A percentile compares a stretch with the other conserved stretches of the same genome.
phyloP scores from a whole-genome alignment of 441 rosid species.

The Populus hybrid region DNA sequence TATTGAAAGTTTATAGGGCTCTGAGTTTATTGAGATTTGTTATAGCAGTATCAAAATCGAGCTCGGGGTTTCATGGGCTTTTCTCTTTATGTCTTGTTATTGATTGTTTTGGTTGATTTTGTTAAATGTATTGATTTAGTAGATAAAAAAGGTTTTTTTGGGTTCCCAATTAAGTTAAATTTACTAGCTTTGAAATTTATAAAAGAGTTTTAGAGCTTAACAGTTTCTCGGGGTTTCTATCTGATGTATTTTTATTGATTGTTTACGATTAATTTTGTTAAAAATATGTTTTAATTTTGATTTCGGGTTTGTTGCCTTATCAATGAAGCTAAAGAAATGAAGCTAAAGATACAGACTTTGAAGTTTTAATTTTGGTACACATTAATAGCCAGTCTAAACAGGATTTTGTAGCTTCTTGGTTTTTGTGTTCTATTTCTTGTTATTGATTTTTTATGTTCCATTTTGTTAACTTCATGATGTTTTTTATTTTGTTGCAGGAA shows the following conservation, averaged over 20 bases:
- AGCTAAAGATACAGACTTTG: not conserved
- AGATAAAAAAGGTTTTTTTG: not conserved
- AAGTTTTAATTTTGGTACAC: not conserved
- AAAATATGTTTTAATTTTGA: not conserved
- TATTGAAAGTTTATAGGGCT: not conserved
- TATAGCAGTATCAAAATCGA: not conserved
- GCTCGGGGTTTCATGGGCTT: not conserved
- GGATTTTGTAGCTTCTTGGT: not conserved
- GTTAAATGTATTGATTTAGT: not conserved
- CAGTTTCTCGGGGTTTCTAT: not conserved
- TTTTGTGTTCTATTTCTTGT: not conserved
- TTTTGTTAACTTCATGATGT: not conserved
- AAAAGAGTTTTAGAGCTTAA: not conserved
- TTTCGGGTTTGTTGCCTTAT: not conserved
- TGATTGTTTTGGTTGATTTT: not conserved
- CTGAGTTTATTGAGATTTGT: not conserved
- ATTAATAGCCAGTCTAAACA: not conserved
- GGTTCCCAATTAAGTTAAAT: not conserved
- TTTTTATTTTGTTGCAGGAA: constrained; percentile 6
- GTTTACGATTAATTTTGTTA: not conserved
- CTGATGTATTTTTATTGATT: not conserved
- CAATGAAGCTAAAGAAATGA: not conserved
- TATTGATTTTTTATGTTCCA: not conserved
- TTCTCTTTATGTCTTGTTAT: not conserved
- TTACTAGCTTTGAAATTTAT: not conserved